These are phyloP conservation scores for Suhomyces maxii DNA, from an alignment of 1,139 yeast species.

Conservation along the genomic window DNA sequence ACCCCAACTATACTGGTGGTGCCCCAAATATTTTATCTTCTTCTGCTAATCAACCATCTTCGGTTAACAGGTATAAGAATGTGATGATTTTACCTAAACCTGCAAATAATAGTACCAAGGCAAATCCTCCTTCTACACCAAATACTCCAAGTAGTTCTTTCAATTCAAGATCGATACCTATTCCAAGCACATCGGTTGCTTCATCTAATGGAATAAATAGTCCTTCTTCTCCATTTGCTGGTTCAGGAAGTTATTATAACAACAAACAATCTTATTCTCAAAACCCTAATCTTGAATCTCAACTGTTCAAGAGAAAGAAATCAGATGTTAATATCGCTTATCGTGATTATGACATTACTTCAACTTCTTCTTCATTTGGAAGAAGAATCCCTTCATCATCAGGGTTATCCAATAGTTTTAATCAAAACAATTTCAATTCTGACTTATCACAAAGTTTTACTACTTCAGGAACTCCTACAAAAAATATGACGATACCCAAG, in stretches of 20 bases:
- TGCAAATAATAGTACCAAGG: constrained; percentile 4
- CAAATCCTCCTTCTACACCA: constrained; percentile 15
- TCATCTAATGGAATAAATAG: constrained; percentile 14
- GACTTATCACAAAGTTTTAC: constrained; percentile 3
- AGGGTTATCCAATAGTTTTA: constrained; percentile 10
- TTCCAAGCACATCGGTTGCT: constrained; percentile 18
- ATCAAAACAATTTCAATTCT: constrained; percentile 1
- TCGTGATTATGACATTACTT: constrained; percentile 13
- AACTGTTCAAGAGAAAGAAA: constrained; percentile 45
- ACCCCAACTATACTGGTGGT: constrained; percentile 13
- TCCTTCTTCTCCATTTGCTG: constrained; percentile 26
- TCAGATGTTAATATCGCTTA: constrained; percentile 32
- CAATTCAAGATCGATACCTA: constrained; percentile 27
- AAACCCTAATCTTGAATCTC: constrained; percentile 9
- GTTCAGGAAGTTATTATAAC: constrained; percentile 18
- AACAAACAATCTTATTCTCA: constrained; percentile 4
- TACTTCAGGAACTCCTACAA: constrained; percentile 1
- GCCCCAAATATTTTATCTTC: constrained; percentile 10
- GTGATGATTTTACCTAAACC: constrained; percentile 49
- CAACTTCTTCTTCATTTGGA: constrained; percentile 14
- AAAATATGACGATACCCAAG: constrained; percentile 7
- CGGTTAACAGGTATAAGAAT: constrained; percentile 33
- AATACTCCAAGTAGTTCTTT: constrained; percentile 12
- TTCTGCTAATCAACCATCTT: constrained; percentile 8
- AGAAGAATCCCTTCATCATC: constrained; percentile 16